Evolutionary conservation across 2,329 filamentous ascomycete genomes (phyloP).

Genomic region (Penicillium palitans): DNA sequence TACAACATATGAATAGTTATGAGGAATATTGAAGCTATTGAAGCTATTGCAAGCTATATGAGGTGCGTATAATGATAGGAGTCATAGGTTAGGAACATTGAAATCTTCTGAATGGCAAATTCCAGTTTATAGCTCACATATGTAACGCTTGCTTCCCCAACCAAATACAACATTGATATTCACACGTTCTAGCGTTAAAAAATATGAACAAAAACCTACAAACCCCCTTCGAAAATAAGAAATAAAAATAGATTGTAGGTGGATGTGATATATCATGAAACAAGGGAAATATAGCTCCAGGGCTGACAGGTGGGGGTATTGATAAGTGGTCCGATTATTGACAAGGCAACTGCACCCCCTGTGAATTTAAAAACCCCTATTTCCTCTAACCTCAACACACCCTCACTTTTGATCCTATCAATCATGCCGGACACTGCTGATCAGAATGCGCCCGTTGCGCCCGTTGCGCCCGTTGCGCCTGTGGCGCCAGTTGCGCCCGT

Average conservation of each 20-base stretch:
- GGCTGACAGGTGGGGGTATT: constrained; percentile 23
- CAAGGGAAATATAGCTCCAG: background rate
- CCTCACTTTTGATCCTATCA: background rate
- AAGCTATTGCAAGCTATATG: background rate
- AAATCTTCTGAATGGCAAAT: background rate
- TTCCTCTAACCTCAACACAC: constrained; percentile 1
- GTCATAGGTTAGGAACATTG: background rate
- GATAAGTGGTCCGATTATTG: constrained; percentile 21
- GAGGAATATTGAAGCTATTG: background rate
- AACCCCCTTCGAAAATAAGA: background rate
- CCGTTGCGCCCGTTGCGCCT: constrained; percentile 8
- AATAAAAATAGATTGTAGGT: background rate
- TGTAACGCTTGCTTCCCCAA: background rate
- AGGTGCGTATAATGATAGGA: background rate
- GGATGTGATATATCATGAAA: constrained; percentile 9
- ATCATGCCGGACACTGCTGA: constrained; percentile 26
- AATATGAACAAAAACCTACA: background rate
- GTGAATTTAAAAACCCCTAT: constrained; percentile 16
- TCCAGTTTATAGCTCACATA: background rate
- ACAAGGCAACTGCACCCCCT: constrained; percentile 18
- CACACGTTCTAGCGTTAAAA: background rate
- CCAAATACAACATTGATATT: background rate
- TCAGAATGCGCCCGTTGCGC: constrained; percentile 3
- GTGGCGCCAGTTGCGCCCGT: background rate
- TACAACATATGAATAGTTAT: background rate